Evolutionary conservation across 108 stramenopile genomes (phyloP).

Genomic region (Nitzschia sp.): DNA sequence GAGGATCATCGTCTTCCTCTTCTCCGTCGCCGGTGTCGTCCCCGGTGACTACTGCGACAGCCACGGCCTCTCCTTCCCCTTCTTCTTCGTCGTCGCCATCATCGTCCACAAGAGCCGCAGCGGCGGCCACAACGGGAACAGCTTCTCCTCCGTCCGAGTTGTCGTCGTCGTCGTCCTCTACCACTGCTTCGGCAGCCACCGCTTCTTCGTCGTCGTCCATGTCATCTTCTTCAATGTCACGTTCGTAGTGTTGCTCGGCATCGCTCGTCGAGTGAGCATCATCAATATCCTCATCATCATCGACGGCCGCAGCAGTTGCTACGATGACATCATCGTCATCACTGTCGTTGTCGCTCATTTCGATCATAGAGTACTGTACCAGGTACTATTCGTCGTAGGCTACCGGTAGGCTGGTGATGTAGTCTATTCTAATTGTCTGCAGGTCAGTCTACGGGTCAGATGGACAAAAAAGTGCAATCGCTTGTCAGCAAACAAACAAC

Average conservation of each 20-base stretch:
- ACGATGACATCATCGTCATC: constrained; percentile 33
- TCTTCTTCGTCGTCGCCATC: constrained; percentile 33
- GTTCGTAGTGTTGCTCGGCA: constrained; percentile 15
- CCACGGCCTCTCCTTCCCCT: constrained; percentile 36
- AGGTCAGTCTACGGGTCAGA: too few species aligned
- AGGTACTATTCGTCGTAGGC: too few species aligned
- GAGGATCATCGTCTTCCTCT: constrained; percentile 23
- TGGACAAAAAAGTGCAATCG: too few species aligned
- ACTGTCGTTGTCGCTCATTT: constrained; percentile 32
- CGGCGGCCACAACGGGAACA: constrained; percentile 30
- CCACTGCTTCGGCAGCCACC: constrained; percentile 27
- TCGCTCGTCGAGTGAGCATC: constrained; percentile 25
- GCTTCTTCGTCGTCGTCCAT: constrained; percentile 45
- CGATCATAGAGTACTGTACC: too few species aligned
- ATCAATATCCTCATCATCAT: too few species aligned
- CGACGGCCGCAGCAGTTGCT: constrained; percentile 27
- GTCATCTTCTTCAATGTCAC: constrained; percentile 28
- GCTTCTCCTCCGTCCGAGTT: constrained; percentile 40
- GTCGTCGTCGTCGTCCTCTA: constrained; percentile 32
- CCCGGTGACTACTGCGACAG: constrained; percentile 24
- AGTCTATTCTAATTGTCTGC: too few species aligned
- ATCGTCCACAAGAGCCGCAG: constrained; percentile 17
- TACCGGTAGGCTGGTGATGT: too few species aligned
- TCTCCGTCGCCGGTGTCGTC: constrained; percentile 33
- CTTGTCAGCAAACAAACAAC: too few species aligned